phyloP scores from a whole-genome alignment of 2,329 filamentous ascomycete species.

The Phialemoniopsis sp. region DNA sequence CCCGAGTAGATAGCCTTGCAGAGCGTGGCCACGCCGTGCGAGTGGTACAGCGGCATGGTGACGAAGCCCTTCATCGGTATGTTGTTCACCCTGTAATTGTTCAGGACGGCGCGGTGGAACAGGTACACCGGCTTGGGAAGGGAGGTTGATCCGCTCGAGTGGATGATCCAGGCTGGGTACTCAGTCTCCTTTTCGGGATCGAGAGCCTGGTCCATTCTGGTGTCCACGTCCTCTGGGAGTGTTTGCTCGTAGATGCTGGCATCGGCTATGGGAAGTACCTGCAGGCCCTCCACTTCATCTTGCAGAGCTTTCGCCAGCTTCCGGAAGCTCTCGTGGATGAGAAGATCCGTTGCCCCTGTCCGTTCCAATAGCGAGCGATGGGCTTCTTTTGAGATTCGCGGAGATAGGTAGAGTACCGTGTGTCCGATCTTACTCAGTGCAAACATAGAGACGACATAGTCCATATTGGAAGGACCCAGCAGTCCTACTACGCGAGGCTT shows the following conservation, averaged over 20 bases:
- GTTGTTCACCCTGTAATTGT: conserved; percentile 36
- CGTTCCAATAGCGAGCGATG: conserved; percentile 20
- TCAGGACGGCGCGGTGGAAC: conserved; percentile 45
- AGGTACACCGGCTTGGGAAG: conserved; percentile 61
- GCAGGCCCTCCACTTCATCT: too few species aligned
- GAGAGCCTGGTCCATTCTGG: conserved; percentile 22
- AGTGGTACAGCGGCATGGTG: conserved; percentile 56
- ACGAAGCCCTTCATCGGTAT: conserved; percentile 43
- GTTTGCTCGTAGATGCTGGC: too few species aligned
- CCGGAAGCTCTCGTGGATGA: conserved; percentile 17
- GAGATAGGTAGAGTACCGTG: conserved; percentile 31
- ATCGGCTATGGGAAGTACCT: too few species aligned
- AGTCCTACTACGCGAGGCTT: conserved; percentile 37
- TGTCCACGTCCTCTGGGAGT: too few species aligned
- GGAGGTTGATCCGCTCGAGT: conserved; percentile 48
- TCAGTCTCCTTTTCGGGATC: conserved; percentile 16
- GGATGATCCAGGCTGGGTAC: conserved; percentile 22
- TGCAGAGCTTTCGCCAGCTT: too few species aligned
- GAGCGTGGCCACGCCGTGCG: conserved; percentile 51
- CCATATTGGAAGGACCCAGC: conserved; percentile 47
- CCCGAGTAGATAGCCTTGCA: conserved; percentile 47
- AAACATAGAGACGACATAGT: conserved; percentile 49
- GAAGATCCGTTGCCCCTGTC: conserved; percentile 17
- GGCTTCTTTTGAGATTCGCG: conserved; percentile 24
- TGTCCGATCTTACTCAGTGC: conserved; percentile 52